Percentiles rank a stretch among this genome's conserved stretches.
Evolutionary conservation across 108 stramenopile genomes (phyloP).

Genomic region (Stephanodiscus minutulus): DNA sequence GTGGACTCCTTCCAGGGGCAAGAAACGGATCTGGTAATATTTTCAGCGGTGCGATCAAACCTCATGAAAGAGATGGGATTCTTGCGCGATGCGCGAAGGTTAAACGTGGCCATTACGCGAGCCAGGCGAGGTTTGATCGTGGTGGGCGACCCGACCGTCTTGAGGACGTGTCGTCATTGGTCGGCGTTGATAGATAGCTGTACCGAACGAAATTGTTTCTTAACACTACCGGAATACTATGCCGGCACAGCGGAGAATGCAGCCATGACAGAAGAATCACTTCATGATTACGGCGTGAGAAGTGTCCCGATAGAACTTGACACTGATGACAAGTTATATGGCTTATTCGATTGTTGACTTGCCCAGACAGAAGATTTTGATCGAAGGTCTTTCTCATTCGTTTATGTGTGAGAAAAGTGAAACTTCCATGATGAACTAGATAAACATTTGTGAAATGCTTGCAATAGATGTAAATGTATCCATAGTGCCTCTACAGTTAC

Average conservation of each 20-base stretch:
- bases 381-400: no score
- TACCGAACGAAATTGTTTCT: constrained; percentile 31
- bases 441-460: no score
- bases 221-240: constrained; percentile 34
- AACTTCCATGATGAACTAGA: no score
- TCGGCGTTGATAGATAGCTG: constrained; percentile 55
- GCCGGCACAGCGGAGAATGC: not conserved
- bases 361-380: no score
- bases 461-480: no score
- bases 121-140: constrained; percentile 73
- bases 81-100: constrained; percentile 70
- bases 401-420: no score
- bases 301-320: constrained; percentile 21
- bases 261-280: not conserved
- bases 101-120: constrained; percentile 88
- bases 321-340: constrained; percentile 37
- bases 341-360: constrained; percentile 15
- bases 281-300: not conserved
- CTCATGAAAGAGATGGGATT: constrained; percentile 73
- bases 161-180: constrained; percentile 66
- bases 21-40: constrained; percentile 72
- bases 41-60: constrained; percentile 68
- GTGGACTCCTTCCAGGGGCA: constrained; percentile 81
- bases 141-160: constrained; percentile 53
- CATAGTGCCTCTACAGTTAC: no score